phyloP scores from a whole-genome alignment of 768 basidiomycete genomes.

The Hypsizygus marmoreus region DNA sequence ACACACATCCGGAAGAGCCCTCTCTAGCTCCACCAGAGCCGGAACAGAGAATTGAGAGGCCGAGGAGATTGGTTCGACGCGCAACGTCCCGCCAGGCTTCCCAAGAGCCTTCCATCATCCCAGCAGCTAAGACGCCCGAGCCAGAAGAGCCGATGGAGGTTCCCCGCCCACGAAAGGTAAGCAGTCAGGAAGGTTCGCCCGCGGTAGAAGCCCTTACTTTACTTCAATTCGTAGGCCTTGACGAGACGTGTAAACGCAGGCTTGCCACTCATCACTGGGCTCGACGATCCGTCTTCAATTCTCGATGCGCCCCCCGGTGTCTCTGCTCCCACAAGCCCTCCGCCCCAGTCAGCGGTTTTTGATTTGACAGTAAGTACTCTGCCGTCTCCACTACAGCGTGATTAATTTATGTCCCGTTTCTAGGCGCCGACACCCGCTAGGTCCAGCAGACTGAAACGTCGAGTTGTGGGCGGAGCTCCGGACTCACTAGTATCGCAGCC shows the following conservation, averaged over 20 bases:
- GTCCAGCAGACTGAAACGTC: constrained; percentile 53
- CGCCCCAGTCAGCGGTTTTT: constrained; percentile 14
- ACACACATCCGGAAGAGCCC: constrained; percentile 54
- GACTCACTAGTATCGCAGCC: constrained; percentile 22
- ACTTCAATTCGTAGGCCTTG: constrained; percentile 32
- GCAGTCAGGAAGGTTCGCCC: constrained; percentile 2
- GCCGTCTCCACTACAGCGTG: background rate
- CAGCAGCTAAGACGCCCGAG: constrained; percentile 12
- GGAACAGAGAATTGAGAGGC: constrained; percentile 11
- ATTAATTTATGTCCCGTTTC: background rate
- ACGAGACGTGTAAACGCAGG: constrained; percentile 44
- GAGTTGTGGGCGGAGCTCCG: constrained; percentile 38
- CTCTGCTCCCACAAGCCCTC: constrained; percentile 18
- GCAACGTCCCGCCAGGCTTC: constrained; percentile 43
- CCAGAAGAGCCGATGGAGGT: constrained; percentile 19
- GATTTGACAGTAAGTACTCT: constrained; percentile 26
- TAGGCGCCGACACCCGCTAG: constrained; percentile 45
- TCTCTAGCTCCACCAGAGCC: constrained; percentile 35
- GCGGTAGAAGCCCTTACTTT: background rate
- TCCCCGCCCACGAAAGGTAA: constrained; percentile 33
- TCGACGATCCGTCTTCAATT: constrained; percentile 46
- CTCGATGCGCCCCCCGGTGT: constrained; percentile 32
- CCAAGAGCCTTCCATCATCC: constrained; percentile 29
- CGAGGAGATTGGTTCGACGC: constrained; percentile 35
- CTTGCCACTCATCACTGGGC: constrained; percentile 39